Evolutionary conservation across 768 basidiomycete species (phyloP).

Genomic region (Tylopilus sp.): DNA sequence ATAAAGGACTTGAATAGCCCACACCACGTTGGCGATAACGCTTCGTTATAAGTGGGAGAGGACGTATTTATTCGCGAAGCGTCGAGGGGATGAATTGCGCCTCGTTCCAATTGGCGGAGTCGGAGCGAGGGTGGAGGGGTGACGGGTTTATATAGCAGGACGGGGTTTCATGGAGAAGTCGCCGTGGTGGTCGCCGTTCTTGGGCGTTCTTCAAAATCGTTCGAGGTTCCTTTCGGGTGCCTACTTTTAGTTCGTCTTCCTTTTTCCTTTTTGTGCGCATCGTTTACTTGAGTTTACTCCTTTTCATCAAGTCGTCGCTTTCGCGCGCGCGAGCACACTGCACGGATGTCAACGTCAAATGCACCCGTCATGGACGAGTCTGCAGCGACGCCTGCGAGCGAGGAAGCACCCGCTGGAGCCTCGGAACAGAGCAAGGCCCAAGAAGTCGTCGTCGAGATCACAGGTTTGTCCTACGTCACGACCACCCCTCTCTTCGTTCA

Average conservation of each 20-base stretch:
- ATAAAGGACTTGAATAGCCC: not conserved
- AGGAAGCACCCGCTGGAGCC: not conserved
- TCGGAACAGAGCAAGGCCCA: conserved; percentile 4
- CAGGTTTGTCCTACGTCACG: conserved; percentile 10
- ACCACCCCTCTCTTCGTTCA: too few species aligned
- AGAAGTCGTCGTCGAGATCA: conserved; percentile 29
- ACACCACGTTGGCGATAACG: conserved; percentile 12
- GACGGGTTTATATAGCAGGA: conserved; percentile 19
- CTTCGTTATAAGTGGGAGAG: conserved; percentile 13
- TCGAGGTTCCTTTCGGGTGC: not conserved
- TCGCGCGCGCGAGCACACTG: not conserved
- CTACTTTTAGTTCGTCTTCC: not conserved
- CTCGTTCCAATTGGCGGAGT: conserved; percentile 16
- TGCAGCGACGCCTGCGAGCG: not conserved
- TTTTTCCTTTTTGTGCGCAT: not conserved
- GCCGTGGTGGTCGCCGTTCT: not conserved
- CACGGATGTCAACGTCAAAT: conserved; percentile 14
- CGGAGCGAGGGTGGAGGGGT: conserved; percentile 19
- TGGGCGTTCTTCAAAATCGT: not conserved
- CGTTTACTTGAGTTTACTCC: not conserved
- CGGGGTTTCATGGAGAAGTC: conserved; percentile 3
- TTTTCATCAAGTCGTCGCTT: not conserved
- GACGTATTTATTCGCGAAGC: conserved; percentile 11
- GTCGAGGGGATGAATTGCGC: conserved; percentile 14
- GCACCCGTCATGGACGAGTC: conserved; percentile 1